Evolutionary conservation across 2,329 filamentous ascomycete species (phyloP).

Genomic region (Paraconiothyrium brasiliense): DNA sequence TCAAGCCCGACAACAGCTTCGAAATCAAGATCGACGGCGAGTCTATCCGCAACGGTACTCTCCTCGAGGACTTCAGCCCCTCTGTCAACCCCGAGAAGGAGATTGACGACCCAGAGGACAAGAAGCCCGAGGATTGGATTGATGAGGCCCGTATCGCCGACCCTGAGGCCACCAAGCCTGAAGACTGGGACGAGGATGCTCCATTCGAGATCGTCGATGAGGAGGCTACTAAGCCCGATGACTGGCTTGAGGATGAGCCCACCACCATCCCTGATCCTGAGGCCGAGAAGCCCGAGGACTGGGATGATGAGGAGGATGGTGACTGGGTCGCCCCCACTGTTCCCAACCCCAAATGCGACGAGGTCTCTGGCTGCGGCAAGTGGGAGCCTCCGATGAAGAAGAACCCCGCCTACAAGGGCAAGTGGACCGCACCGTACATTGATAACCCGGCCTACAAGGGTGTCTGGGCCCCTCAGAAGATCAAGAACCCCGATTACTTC

Average conservation of each 20-base stretch:
- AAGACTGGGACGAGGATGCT: constrained; percentile 99
- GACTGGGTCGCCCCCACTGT: constrained; percentile 93
- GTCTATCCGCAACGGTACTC: constrained; percentile 85
- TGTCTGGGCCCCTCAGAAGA: constrained; percentile 92
- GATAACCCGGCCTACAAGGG: constrained; percentile 99
- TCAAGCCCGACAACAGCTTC: constrained; percentile 96
- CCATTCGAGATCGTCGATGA: constrained; percentile 96
- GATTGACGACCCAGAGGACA: constrained; percentile 93
- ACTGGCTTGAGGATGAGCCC: constrained; percentile 95
- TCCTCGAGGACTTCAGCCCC: constrained; percentile 92
- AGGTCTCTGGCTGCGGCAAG: constrained; percentile 90
- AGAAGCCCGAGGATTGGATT: constrained; percentile 95
- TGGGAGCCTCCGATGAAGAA: constrained; percentile 92
- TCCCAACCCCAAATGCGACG: constrained; percentile 94
- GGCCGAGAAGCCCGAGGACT: constrained; percentile 97
- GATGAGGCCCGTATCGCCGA: constrained; percentile 91
- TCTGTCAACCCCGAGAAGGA: constrained; percentile 94
- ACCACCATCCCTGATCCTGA: constrained; percentile 87
- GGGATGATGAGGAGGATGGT: constrained; percentile 99
- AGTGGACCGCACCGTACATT: constrained; percentile 91
- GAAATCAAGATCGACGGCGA: constrained; percentile 92
- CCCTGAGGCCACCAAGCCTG: constrained; percentile 93
- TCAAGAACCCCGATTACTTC: constrained; percentile 93
- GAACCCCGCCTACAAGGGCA: constrained; percentile 98
- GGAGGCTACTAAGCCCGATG: constrained; percentile 88